phyloP scores from a whole-genome alignment of 192 early-diverging fungal species.

The Glomus cerebriforme region DNA sequence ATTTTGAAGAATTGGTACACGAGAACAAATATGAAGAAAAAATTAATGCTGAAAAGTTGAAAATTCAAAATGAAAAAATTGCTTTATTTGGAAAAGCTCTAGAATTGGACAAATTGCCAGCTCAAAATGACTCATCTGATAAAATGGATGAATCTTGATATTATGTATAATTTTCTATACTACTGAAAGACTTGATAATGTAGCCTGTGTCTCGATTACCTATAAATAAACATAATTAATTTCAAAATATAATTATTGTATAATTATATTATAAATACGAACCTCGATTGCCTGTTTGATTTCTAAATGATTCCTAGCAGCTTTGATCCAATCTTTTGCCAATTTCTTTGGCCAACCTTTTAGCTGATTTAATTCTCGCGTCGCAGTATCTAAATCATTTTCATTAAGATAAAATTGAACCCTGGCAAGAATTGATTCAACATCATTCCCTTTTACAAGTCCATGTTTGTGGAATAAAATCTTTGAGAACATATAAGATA shows the following conservation, averaged over 20 bases:
- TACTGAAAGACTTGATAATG: constrained; percentile 47
- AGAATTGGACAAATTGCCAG: neutral
- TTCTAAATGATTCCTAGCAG: constrained; percentile 81
- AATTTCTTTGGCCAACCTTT: constrained; percentile 87
- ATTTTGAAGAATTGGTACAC: neutral
- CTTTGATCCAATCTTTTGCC: constrained; percentile 84
- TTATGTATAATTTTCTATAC: constrained; percentile 30
- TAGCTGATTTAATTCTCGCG: constrained; percentile 92
- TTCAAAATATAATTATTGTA: neutral
- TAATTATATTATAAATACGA: constrained; percentile 28
- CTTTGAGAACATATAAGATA: constrained; percentile 70
- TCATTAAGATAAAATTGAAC: constrained; percentile 71
- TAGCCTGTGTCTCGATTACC: constrained; percentile 49
- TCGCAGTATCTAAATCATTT: constrained; percentile 81
- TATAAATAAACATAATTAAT: constrained; percentile 10
- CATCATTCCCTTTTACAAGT: constrained; percentile 80
- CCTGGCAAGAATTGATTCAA: constrained; percentile 82
- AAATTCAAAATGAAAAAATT: neutral
- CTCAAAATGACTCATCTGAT: neutral
- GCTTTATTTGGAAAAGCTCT: neutral
- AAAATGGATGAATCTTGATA: neutral
- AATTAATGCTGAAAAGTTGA: neutral
- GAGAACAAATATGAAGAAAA: neutral
- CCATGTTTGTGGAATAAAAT: constrained; percentile 87
- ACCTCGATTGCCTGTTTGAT: constrained; percentile 87